These are phyloP conservation scores for Xanthoconium stramineum DNA, from an alignment of 768 basidiomycete genomes.

Conservation along the genomic window DNA sequence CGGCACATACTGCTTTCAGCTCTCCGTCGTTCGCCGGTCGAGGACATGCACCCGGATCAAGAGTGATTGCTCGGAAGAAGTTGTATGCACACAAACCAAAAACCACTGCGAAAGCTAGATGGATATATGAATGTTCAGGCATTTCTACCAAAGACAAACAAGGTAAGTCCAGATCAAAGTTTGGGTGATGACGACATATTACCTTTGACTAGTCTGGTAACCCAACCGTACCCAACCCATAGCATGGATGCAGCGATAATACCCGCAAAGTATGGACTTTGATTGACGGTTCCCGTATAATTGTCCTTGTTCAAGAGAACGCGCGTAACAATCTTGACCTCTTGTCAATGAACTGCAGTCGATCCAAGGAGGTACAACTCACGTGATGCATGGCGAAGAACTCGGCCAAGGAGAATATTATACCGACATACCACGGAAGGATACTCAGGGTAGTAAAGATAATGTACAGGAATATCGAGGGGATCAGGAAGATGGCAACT, in stretches of 20 bases:
- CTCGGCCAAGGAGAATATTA: conserved; percentile 78
- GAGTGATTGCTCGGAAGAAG: conserved; percentile 84
- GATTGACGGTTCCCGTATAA: conserved; percentile 78
- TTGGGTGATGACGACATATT: conserved; percentile 21
- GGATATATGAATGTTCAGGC: conserved; percentile 68
- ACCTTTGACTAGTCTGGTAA: conserved; percentile 73
- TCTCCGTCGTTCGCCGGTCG: conserved; percentile 79
- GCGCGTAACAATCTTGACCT: conserved; percentile 70
- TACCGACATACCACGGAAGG: conserved; percentile 87
- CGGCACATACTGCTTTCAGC: conserved; percentile 69
- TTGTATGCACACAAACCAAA: conserved; percentile 78
- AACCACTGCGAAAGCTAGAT: conserved; percentile 70
- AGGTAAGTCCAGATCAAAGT: neutral
- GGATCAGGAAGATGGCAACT: conserved; percentile 73
- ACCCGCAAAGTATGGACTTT: conserved; percentile 90
- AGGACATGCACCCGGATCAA: conserved; percentile 89
- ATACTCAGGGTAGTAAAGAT: conserved; percentile 82
- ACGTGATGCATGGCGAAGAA: conserved; percentile 96
- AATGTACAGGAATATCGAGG: conserved; percentile 73
- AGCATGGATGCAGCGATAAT: conserved; percentile 84
- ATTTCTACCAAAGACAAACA: conserved; percentile 49
- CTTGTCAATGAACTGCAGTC: conserved; percentile 9
- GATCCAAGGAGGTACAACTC: conserved; percentile 28
- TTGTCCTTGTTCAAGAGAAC: conserved; percentile 80
- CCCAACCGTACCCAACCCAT: conserved; percentile 86